Evolutionary conservation across 441 rosid species (phyloP), one percentile per base, ranked within the genome.

Genomic region (Isatis lusitanica): DNA sequence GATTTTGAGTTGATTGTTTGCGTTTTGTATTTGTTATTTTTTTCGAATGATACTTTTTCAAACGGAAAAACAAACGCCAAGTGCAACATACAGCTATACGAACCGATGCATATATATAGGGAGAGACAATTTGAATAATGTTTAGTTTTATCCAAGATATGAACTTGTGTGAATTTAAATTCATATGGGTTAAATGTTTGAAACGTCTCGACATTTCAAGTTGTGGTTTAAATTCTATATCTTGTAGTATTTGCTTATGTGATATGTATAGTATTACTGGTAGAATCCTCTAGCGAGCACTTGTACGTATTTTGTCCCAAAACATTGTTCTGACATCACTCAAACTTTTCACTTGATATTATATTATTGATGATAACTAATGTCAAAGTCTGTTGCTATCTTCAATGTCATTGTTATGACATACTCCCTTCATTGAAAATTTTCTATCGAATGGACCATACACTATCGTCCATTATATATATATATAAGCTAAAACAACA

Each of bases 11-110:
- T 61, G 7, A 28, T 50, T 17, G 33, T 51, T 30, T 64, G 43
- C 43, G 28, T 59, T 24, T 30, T 12, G 1, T 31, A 6, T 9
- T 4, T 35, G 51, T 21, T 6, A 21, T 21, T 6, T n/a, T 11
- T 6, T 24, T 10, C 35, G 2, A 31, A 17, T 52, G 35, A 28
- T 52, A 4, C 10, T 11, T 3, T 35, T 57, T 33, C 38, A 33
- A 57, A n/a, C n/a, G n/a, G n/a, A n/a, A n/a, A n/a, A n/a, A 55
- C 60, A 55, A 56, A 15, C 59, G 15, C 21, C 61, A 56, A 56
- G 16, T 31, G 38, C 61, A 30, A 31, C 21, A 28, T 12, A n/a
- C 9, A 51, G 28, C 26, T 18, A 33, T 33, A 11, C 12, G 24
- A 9, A 31, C 24, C 42, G 5, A 33, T 56, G 4, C 15, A 24